Evolutionary conservation across 257 asterid species (phyloP), one percentile per base, ranked within the genome.

Genomic region (Echites panduratus): DNA sequence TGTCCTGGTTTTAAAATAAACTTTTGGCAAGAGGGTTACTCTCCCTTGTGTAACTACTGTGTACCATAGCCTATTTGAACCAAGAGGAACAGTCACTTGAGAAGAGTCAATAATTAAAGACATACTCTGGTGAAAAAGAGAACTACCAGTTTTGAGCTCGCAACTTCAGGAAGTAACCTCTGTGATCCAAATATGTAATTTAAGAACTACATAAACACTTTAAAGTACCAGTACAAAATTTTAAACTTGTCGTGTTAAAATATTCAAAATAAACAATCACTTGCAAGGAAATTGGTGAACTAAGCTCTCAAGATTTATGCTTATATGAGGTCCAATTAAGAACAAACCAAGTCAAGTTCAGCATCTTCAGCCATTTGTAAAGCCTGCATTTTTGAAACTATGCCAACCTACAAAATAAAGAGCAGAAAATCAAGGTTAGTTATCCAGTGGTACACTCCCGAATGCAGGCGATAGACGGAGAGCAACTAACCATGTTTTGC

Each of bases 271-370:
- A 3, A 57, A 54, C 4, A 20, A 74, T 35, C 3, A 32, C 17
- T 2, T 20, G 16, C 9, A 38, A 40, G 44, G 20, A 40, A 56
- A 69, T 12, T 45, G 14, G 13, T 9, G 57, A 48, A 69, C 1
- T 43, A 62, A 69, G 45, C 49, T 56, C 49, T 56, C 48, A 45
- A 67, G 29, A 69, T 40, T 38, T n/a, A 38, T 38, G 8, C 13
- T 40, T 4, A 0, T 2, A 20, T n/a, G 2, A 32, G 32, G 40
- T 32, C 48, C 52, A 47, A 49, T 53, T 54, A 67, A 56, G 54
- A 76, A 74, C 88, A 85, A 88, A 95, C 99, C 99, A 95, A 87
- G 85, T 92, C 96, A 73, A 95, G 96, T 78, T 83, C 90, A 72
- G 97, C 93, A 64, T 78, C 92, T 64, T 95, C 97, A 76, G 99